Base-by-base conservation (phyloP, 257 asterid species). In the Capsicum rhomboideum region DNA sequence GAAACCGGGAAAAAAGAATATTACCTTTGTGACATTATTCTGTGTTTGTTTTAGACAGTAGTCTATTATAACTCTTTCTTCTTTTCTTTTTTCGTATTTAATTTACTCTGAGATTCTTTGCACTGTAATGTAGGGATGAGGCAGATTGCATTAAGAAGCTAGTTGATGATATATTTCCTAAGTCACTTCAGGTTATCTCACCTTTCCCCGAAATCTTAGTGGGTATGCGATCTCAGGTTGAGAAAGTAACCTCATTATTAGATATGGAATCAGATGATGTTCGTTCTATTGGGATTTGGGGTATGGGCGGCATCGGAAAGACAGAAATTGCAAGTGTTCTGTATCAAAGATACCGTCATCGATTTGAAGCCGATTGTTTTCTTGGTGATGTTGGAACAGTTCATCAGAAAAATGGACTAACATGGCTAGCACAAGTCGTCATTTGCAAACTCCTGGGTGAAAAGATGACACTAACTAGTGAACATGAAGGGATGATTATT, bases 271-370 rank as follows among this genome's bases (percentile, higher is more conserved):
- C 85, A 10, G 6, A 83, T 20, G 69, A 83, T 67, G 85, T 69
- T 71, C 29, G 59, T 0, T 83, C 26, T 10, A 21, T 83, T 50
- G 85, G 82, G 8, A 49, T 83, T 16, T 68, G 82, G 72, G 85
- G 85, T 10, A 82, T 82, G 79, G 29, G 79, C 1, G 79, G 84
- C 53, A 82, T 82, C 6, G 79, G 79, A 18, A 83, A 83, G 34
- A 83, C 85, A 69, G 59, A 78, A 29, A 69, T 54, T 53, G 85
- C 71, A 69, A 52, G 26, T 44, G 56, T 26, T 34, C 31, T 54
- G 2, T 56, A 52, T 9, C 7, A 79, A 13, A 79, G 1, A 53
- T 79, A 29, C 21, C 67, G 20, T 2, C 63, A 26, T 14, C 55
- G 0, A 69, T 83, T 69, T 82, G 84, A 64, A 2, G 79, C 59